Evolutionary conservation across 306 rosid species (phyloP).

Genomic region (Cicer pinnatifidum): DNA sequence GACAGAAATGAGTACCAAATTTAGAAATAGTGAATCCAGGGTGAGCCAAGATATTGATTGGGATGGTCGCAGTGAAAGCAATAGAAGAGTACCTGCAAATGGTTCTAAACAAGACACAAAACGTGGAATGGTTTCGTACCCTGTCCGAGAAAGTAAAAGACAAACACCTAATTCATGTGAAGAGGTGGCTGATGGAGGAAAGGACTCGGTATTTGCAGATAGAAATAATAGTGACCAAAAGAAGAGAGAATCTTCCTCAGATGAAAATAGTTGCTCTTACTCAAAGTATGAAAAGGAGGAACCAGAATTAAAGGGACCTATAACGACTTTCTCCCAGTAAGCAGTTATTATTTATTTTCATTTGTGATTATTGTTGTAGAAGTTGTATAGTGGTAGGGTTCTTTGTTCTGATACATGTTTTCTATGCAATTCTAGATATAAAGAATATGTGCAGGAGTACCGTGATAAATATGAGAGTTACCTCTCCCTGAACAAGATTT

Average conservation of each 20-base stretch:
- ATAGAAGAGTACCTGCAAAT: slow-evolving; percentile 58
- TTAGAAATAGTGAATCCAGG: slow-evolving; percentile 61
- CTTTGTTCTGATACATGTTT: slow-evolving; percentile 43
- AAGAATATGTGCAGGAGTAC: slow-evolving; percentile 89
- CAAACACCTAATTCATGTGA: slow-evolving; percentile 56
- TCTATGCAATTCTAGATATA: slow-evolving; percentile 59
- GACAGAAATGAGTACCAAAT: slow-evolving; percentile 57
- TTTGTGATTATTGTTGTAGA: slow-evolving; percentile 11
- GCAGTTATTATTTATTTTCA: slow-evolving; percentile 44
- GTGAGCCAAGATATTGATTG: slow-evolving; percentile 57
- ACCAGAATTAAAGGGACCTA: slow-evolving; percentile 88
- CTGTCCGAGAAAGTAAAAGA: slow-evolving; percentile 64
- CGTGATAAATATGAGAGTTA: slow-evolving; percentile 84
- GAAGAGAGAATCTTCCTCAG: slow-evolving; percentile 96
- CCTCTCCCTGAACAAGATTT: slow-evolving; percentile 80
- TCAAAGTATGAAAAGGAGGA: slow-evolving; percentile 88
- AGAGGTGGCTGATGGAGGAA: slow-evolving; percentile 65
- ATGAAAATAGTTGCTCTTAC: slow-evolving; percentile 95
- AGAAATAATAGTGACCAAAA: slow-evolving; percentile 71
- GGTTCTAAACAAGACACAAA: slow-evolving; percentile 57
- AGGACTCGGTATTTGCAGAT: slow-evolving; percentile 65
- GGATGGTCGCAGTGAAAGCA: slow-evolving; percentile 75
- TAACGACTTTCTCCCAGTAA: slow-evolving; percentile 79
- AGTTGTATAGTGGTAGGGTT: slow-evolving; percentile 12
- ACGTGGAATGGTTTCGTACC: slow-evolving; percentile 55